Percentiles rank a stretch among this genome's conserved stretches.
phyloP scores from a whole-genome alignment of 2,329 filamentous ascomycete genomes.

The Diaporthe citriasiana region DNA sequence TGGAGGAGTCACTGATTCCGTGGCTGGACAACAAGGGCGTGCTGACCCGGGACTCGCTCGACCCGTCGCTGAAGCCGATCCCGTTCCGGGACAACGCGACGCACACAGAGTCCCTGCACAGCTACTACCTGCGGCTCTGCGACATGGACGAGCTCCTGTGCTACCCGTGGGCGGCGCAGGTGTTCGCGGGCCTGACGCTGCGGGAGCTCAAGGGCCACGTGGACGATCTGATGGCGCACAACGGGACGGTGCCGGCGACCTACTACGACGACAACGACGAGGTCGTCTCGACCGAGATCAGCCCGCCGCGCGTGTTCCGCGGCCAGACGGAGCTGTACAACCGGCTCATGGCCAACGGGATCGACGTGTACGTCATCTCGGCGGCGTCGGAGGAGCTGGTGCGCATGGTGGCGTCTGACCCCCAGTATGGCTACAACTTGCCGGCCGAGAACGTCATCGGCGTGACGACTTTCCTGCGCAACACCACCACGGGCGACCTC shows the following conservation, averaged over 20 bases:
- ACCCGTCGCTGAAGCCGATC: conserved; percentile 57
- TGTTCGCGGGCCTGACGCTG: conserved; percentile 55
- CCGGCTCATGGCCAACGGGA: conserved; percentile 58
- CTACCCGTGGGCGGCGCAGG: conserved; percentile 59
- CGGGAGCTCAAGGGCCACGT: conserved; percentile 36
- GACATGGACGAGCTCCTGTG: conserved; percentile 58
- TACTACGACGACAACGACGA: conserved; percentile 53
- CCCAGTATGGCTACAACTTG: conserved; percentile 61
- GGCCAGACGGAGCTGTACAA: conserved; percentile 61
- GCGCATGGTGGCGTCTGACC: conserved; percentile 61
- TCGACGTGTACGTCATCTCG: conserved; percentile 59
- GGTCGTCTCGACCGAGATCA: conserved; percentile 49
- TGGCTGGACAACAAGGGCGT: conserved; percentile 59
- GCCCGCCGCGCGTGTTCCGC: conserved; percentile 54
- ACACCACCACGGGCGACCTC: conserved; percentile 48
- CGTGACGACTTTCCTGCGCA: conserved; percentile 55
- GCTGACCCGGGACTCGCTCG: conserved; percentile 57
- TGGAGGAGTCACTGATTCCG: conserved; percentile 60
- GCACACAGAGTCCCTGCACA: conserved; percentile 58
- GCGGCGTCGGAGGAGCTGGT: conserved; percentile 61
- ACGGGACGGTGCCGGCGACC: conserved; percentile 53
- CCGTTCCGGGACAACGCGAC: conserved; percentile 57
- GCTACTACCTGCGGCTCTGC: conserved; percentile 61
- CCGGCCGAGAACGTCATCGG: conserved; percentile 60
- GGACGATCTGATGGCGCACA: conserved; percentile 42